Percentiles rank a stretch among this genome's conserved stretches.
phyloP scores from a whole-genome alignment of 805 yeast species.

The Pichia cephalocereana region DNA sequence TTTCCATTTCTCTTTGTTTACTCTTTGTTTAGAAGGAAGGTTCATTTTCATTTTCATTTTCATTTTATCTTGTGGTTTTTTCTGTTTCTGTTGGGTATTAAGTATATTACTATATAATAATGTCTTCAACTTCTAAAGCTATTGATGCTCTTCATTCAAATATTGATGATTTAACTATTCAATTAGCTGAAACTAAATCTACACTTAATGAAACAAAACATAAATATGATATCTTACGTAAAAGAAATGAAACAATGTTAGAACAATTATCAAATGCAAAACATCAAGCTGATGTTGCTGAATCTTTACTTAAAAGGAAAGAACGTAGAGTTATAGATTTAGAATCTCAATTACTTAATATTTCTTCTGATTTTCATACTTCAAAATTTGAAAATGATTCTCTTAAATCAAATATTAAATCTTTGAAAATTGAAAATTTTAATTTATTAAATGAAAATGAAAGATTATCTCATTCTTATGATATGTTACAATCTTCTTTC shows the following conservation, averaged over 20 bases:
- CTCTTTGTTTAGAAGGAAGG: no score
- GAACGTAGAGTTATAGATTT: conserved; percentile 60
- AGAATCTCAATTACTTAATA: conserved; percentile 46
- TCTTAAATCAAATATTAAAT: conserved; percentile 39
- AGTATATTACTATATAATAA: no score
- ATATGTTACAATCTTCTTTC: conserved; percentile 43
- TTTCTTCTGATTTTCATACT: conserved; percentile 38
- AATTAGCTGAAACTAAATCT: conserved; percentile 16
- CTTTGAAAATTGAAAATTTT: conserved; percentile 37
- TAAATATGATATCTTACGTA: conserved; percentile 36
- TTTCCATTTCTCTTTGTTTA: no score
- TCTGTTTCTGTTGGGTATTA: no score
- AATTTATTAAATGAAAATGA: conserved; percentile 42
- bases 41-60: no score
- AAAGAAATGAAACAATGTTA: conserved; percentile 43
- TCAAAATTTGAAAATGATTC: conserved; percentile 41
- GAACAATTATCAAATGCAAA: conserved; percentile 63
- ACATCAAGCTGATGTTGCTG: conserved; percentile 70
- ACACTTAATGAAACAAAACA: conserved; percentile 41
- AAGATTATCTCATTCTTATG: conserved; percentile 49
- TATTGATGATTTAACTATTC: conserved; percentile 21
- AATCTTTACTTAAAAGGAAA: conserved; percentile 57
- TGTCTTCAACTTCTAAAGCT: conserved; percentile 22
- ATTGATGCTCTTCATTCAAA: conserved; percentile 24
- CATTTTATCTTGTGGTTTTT: no score